Conservation (phyloP, 2,329 filamentous ascomycete genomes). For the Pestalotiopsis sp. region DNA sequence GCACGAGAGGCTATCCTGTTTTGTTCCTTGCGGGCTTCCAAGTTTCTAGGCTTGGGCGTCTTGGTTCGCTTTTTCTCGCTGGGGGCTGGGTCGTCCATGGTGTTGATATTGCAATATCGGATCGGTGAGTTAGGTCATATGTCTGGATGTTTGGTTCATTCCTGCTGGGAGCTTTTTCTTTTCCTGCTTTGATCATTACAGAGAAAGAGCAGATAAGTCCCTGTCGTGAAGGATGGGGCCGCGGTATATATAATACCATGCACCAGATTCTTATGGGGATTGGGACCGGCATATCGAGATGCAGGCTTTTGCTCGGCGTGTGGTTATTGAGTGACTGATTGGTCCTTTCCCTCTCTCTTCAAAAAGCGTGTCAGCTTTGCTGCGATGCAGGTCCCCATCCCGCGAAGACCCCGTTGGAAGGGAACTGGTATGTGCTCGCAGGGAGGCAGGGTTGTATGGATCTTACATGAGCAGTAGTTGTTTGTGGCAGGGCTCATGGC, state of each 20-base stretch:
- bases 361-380: background rate
- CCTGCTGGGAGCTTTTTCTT: no score
- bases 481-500: no score
- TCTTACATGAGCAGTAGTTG: background rate
- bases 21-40: slow-evolving; percentile 11
- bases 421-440: background rate
- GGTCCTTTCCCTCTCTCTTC: background rate
- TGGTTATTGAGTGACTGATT: background rate
- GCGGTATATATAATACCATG: no score
- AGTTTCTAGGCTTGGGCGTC: slow-evolving; percentile 5
- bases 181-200: no score
- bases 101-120: no score
- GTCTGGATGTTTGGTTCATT: no score
- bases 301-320: no score
- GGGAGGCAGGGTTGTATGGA: background rate
- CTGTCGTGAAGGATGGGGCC: no score
- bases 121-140: no score
- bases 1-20: slow-evolving; percentile 11
- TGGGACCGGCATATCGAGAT: no score
- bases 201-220: no score
- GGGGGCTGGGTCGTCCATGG: background rate
- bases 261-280: no score
- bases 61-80: background rate
- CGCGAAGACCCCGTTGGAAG: background rate
- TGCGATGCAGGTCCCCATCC: background rate